Evolutionary conservation across 2,329 filamentous ascomycete genomes (phyloP), one percentile per base, ranked within the genome.

Genomic region (Tolypocladium inflatum): DNA sequence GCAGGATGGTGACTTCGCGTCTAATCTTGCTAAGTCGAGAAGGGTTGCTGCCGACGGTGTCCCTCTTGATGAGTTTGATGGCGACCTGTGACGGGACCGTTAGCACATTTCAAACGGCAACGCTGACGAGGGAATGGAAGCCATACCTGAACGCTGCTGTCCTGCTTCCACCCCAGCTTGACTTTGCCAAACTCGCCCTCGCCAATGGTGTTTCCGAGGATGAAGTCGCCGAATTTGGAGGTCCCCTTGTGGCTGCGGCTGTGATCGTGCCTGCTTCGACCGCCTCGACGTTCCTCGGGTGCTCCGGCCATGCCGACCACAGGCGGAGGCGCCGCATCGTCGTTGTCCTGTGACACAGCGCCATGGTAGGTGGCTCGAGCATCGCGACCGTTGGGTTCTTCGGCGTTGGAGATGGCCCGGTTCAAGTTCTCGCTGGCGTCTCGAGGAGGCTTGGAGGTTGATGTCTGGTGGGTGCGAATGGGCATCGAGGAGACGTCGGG

Each of bases 101-200:
- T 57, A 69, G 63, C 45, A 42, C 8, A 13, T 4, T 8, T 7
- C 19, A 52, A 6, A 35, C 19, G 33, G 15, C 19, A 21, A 21
- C 4, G 30, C 48, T 11, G 19, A 15, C 30, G 13, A 11, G 21
- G 21, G 21, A 55, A 42, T 42, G 10, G 21, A 35, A 62, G 19
- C 19, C 73, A 65, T 76, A 87, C 85, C 78, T 93, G 88, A 55
- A 96, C 89, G 63, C 87, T 92, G 60, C 91, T 92, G 73, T 96
- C 92, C 71, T 91, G 89, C 74, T 97, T 97, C 94, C 94, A 99
- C 33, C 94, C 94, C 68, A 97, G 85, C 74, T 97, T 97, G 67
- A 99, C 94, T 72, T 99, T 99, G 63, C 94, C 94, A 71, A 99
- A 99, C 74, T 99, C 94, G 61, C 94, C 94, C 77, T 99, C 94